A percentile compares a stretch with the other conserved stretches of the same genome.
These are phyloP conservation scores for Naganishia friedmannii DNA, from an alignment of 768 basidiomycete genomes.

Conservation along the genomic window DNA sequence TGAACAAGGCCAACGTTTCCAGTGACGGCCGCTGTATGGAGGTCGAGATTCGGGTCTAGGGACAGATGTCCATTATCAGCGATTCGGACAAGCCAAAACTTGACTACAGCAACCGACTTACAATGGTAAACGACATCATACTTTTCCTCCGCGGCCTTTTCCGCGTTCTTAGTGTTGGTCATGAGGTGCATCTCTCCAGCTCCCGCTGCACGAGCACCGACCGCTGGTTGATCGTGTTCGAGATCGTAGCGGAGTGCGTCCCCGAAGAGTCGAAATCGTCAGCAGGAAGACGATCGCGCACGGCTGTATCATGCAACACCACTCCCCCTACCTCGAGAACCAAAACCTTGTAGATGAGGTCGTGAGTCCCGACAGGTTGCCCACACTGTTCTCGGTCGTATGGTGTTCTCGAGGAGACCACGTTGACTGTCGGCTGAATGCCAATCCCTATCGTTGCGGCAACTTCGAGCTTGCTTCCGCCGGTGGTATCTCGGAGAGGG, in stretches of 20 bases:
- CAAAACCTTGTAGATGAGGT: background rate
- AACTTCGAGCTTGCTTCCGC: background rate
- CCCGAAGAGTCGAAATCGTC: background rate
- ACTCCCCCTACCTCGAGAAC: background rate
- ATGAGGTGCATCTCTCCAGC: slow-evolving; percentile 9
- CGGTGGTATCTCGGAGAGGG: background rate
- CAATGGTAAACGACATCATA: slow-evolving; percentile 49
- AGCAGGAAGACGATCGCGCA: background rate
- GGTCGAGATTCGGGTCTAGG: slow-evolving; percentile 53
- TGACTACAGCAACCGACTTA: slow-evolving; percentile 32
- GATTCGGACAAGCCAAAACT: background rate
- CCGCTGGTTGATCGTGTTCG: background rate
- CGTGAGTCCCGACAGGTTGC: background rate
- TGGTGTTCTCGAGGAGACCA: background rate
- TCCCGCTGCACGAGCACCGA: background rate
- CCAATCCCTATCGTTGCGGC: background rate
- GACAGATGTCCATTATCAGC: background rate
- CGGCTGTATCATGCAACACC: background rate
- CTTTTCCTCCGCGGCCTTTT: slow-evolving; percentile 44
- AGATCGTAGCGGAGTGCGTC: background rate
- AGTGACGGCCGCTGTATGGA: slow-evolving; percentile 56
- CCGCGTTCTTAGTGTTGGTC: slow-evolving; percentile 14
- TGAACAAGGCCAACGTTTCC: slow-evolving; percentile 68
- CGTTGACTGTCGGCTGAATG: background rate
- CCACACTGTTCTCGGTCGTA: background rate